phyloP scores from a whole-genome alignment of 176 grass and related monocot genomes.

The Bolboschoenus planiculmis region DNA sequence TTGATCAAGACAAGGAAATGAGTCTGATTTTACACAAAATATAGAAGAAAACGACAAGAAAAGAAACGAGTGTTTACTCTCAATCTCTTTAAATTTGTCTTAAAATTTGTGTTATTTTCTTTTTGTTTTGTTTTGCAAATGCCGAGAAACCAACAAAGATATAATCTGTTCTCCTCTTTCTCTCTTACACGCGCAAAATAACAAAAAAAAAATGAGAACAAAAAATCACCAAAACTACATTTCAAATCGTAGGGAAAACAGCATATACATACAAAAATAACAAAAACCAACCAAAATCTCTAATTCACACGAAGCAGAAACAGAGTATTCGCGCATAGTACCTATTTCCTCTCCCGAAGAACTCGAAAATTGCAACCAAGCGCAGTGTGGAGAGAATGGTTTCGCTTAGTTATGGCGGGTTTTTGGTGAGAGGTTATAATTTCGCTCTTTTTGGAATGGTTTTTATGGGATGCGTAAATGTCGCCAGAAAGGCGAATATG shows the following conservation, averaged over 20 bases:
- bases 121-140: neutral
- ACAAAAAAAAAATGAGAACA: neutral
- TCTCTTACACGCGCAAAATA: neutral
- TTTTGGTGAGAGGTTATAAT: neutral
- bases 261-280: too few relatives aligned
- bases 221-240: neutral
- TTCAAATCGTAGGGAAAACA: neutral
- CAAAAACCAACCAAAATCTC: neutral
- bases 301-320: neutral
- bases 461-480: slow-evolving; percentile 14
- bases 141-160: neutral
- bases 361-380: neutral
- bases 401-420: neutral
- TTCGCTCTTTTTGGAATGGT: slow-evolving; percentile 13
- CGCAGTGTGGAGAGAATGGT: neutral
- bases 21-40: neutral
- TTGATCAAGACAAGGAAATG: neutral
- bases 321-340: neutral
- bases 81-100: neutral
- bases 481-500: slow-evolving; percentile 14
- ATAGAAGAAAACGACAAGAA: neutral
- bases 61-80: neutral
- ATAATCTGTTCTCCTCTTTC: neutral
- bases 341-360: neutral
- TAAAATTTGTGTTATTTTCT: neutral